phyloP scores from a whole-genome alignment of 108 stramenopile species.

The Schizochytrium sp. region DNA sequence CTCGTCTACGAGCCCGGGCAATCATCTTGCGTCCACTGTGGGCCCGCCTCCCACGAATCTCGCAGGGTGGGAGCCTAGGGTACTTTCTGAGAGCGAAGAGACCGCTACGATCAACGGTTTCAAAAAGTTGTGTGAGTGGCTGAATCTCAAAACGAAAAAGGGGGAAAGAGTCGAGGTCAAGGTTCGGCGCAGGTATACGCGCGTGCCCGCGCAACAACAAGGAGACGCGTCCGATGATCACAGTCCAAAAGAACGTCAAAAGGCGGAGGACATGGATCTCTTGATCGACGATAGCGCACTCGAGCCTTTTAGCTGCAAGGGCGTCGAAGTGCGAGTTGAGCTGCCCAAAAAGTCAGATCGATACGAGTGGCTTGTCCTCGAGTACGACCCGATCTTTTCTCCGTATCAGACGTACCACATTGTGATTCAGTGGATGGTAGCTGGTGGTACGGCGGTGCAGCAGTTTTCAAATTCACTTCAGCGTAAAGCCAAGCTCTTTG shows the following conservation, averaged over 20 bases:
- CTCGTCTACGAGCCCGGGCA: no score
- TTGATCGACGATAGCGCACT: neutral
- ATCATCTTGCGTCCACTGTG: no score
- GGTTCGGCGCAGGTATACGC: neutral
- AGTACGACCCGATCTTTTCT: neutral
- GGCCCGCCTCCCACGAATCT: neutral
- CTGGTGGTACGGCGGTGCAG: neutral
- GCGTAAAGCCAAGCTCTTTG: neutral
- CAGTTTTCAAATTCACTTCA: neutral
- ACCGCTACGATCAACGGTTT: neutral
- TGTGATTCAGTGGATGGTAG: constrained; percentile 19
- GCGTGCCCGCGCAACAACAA: neutral
- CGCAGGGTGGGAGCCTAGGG: neutral
- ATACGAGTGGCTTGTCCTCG: constrained; percentile 16
- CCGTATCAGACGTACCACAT: constrained; percentile 5
- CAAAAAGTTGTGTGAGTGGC: neutral
- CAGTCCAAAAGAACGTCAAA: no score
- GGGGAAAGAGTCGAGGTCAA: neutral
- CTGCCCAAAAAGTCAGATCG: neutral
- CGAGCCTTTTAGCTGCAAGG: neutral
- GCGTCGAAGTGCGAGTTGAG: neutral
- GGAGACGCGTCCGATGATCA: no score
- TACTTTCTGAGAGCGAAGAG: neutral
- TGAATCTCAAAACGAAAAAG: neutral
- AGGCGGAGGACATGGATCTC: neutral